Base-by-base conservation (phyloP, 306 rosid genomes). In the Cyamopsis tetragonoloba region DNA sequence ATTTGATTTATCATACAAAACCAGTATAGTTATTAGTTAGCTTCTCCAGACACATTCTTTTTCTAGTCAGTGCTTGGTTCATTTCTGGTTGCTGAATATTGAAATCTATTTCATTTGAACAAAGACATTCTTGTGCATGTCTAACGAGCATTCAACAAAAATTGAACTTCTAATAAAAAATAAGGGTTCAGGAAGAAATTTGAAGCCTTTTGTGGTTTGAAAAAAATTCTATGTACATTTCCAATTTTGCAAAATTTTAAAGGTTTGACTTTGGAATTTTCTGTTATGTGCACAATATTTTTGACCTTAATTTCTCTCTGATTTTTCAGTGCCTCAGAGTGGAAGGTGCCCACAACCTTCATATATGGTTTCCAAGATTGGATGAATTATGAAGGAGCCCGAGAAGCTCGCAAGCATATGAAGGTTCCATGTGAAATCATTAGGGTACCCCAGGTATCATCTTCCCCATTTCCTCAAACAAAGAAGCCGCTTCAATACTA, bases 271-370 rank as follows among this genome's bases (percentile, higher is more conserved):
- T 11, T 39, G 24, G 26, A 41, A 20, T 68, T 59, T 49, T 74
- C 48, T 37, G 6, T n/a, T n/a, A n/a, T n/a, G 2, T 5, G 17
- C 15, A 20, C 35, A 58, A 49, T 53, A 28, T 50, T 53, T 55
- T 60, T 65, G 35, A 70, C 42, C 56, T 43, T 11, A 10, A 22
- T 71, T 43, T 49, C 9, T 50, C 59, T 56, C 8, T 66, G 51
- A 27, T 61, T 62, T 72, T 64, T 39, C 84, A 95, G 99, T 37
- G 96, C 92, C 11, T 47, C 95, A 0, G 96, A 95, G 70, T 95
- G 96, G 99, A 90, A 89, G 69, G 97, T 95, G 42, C 99, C 99
- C 18, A 88, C 99, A 38, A 80, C 92, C 71, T 95, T 95, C 81
- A 90, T 95, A 44, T 95, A 90, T 70, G 99, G 99, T 17, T n/a